Evolutionary conservation across 352 stramenopile genomes (phyloP), one percentile per base, ranked within the genome.

Genomic region (Phytophthora aleatoria): DNA sequence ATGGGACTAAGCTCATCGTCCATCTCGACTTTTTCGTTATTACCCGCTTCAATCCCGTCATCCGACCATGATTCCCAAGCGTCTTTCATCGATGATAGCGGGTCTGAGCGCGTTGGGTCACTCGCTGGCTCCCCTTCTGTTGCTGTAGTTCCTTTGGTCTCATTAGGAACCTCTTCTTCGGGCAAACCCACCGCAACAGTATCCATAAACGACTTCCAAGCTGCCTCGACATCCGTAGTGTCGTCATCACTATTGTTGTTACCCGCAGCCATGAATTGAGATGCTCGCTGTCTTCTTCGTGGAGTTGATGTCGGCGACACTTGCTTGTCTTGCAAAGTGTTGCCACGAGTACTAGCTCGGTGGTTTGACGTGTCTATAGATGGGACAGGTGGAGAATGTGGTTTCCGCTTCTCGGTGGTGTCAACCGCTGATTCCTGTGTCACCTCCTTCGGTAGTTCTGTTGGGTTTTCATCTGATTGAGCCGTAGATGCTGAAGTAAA

Each of bases 191-290:
- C 39, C 1, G 50, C 57, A 10, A 72, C 58, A 1, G 77, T 76
- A 50, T 90, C 80, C 36, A 91, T 64, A 44, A 91, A 90, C 12
- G 69, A 68, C 36, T 79, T 70, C 83, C 83, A 91, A 16, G 81
- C 83, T 1, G 54, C 50, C 43, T 89, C 79, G 2, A 91, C 83
- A 30, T 91, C 83, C 8, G 62, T 74, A 3, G 72, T 89, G 58
- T 90, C 79, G n/a, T 69, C 69, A 5, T 87, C 77, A 13, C 85
- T 81, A 16, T 89, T 74, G 35, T 84, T 75, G 33, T 62, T 57
- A 16, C 30, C 53, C 13, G 61, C 26, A 33, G 1, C 50, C 11
- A 27, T 38, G 10, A 27, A 67, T 61, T 58, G 50, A 62, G 64
- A 71, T 31, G 26, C 35, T 36, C 38, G 43, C 3, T 68, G 57